phyloP scores from a whole-genome alignment of 2,329 filamentous ascomycete species.

The Mycogone perniciosa region DNA sequence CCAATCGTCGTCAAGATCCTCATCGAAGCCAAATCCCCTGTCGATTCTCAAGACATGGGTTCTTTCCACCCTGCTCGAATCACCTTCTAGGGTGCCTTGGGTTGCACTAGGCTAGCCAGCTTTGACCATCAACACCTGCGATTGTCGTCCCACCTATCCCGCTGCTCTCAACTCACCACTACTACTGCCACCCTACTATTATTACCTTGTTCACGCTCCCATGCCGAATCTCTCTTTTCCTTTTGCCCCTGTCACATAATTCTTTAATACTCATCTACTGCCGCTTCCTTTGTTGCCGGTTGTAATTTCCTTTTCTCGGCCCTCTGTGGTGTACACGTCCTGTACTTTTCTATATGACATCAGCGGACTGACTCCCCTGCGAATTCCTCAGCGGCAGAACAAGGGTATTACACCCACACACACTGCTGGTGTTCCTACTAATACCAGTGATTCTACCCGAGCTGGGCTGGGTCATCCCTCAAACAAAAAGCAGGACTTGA shows the following conservation, averaged over 20 bases:
- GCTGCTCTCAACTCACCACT: slow-evolving; percentile 8
- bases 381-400: not conserved
- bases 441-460: too few species aligned
- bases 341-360: not conserved
- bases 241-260: not conserved
- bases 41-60: slow-evolving; percentile 10
- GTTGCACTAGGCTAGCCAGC: slow-evolving; percentile 17
- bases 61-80: slow-evolving; percentile 5
- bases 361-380: not conserved
- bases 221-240: slow-evolving; percentile 6
- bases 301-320: not conserved
- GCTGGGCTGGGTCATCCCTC: too few species aligned
- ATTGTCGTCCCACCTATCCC: slow-evolving; percentile 13
- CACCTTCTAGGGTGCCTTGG: slow-evolving; percentile 4
- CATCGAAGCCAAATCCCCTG: slow-evolving; percentile 6
- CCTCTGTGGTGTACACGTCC: not conserved
- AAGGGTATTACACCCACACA: too few species aligned
- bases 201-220: slow-evolving; percentile 7
- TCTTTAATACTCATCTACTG: not conserved
- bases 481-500: too few species aligned
- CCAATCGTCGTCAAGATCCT: slow-evolving; percentile 12
- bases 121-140: slow-evolving; percentile 13
- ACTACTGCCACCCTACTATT: slow-evolving; percentile 11
- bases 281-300: not conserved
- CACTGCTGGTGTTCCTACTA: too few species aligned